Base-by-base conservation (phyloP, 306 rosid species). In the Sophora flavescens region DNA sequence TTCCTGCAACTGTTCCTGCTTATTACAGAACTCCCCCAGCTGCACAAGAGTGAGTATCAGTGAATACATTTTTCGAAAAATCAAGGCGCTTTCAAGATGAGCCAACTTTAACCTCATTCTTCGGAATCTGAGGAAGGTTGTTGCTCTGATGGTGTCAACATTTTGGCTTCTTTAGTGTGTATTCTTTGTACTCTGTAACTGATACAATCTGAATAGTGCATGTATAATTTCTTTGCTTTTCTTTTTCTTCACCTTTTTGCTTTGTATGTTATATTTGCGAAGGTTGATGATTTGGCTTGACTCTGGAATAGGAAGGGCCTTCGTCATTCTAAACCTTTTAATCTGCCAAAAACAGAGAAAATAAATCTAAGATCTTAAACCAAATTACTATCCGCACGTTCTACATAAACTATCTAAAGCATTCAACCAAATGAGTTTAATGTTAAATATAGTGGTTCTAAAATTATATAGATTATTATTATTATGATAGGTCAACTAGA, bases 1-100 rank as follows among this genome's bases (percentile, higher is more conserved):
- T 95, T 72, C 97, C 99, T 4, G 96, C 84, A 1, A 95, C 93
- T 0, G 87, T 92, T 80, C 97, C 96, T 53, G 96, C 99, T 41
- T 95, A 90, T 84, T 92, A 95, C 86, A 89, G 99, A 82, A 65
- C 89, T 13, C 92, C 93, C 6, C 88, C 89, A n/a, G 52, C 69
- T 38, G 64, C 69, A 68, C 15, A 74, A 68, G 36, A 76, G 74
- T 57, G 63, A 81, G 80, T 33, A 32, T 53, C 28, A 39, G 15
- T 30, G 41, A 68, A 63, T 66, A 41, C 67, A 65, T 68, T 50
- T 22, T 32, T 3, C n/a, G 33, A 18, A 18, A 75, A 52, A 78
- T 69, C 22, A 47, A 36, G 74, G 60, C 44, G 51, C 63, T 72
- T 45, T 79, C 63, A 32, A 12, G 11, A 58, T 65, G 79, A 42